Conservation (phyloP, 305 asterid genomes). For the Fraxinus nigra region DNA sequence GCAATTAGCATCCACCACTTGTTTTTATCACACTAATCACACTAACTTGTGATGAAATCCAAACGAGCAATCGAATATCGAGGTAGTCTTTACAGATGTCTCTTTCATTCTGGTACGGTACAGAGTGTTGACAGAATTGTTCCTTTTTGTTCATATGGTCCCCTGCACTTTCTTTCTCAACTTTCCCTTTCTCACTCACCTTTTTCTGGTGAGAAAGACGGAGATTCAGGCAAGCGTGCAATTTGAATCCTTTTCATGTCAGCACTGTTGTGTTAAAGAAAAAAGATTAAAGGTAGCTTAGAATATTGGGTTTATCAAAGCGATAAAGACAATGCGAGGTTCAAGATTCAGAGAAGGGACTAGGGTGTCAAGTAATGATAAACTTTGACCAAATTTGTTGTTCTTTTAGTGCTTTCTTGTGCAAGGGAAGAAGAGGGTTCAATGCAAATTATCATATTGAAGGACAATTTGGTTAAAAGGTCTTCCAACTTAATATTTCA, state of each 20-base stretch:
- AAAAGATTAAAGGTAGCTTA: background rate
- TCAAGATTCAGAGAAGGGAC: background rate
- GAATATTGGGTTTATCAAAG: conserved; percentile 15
- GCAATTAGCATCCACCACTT: background rate
- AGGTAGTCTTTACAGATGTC: background rate
- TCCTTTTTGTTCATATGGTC: background rate
- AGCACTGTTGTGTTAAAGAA: conserved; percentile 15
- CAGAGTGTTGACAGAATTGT: background rate
- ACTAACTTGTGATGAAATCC: background rate
- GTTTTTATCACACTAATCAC: background rate
- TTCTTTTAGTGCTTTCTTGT: conserved; percentile 28
- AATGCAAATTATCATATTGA: background rate
- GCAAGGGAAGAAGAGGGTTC: background rate
- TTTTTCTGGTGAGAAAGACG: background rate
- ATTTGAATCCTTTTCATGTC: conserved; percentile 28
- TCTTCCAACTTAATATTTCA: conserved; percentile 8
- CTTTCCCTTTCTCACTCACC: background rate
- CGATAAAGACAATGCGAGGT: background rate
- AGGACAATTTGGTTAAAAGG: conserved; percentile 13
- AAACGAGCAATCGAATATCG: background rate
- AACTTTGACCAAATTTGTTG: conserved; percentile 20
- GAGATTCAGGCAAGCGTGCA: conserved; percentile 32
- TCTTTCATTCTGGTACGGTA: background rate
- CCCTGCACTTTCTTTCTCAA: background rate
- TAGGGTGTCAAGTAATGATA: background rate